Base-by-base conservation (phyloP, 2,329 filamentous ascomycete species). In the Fusarium torulosum region DNA sequence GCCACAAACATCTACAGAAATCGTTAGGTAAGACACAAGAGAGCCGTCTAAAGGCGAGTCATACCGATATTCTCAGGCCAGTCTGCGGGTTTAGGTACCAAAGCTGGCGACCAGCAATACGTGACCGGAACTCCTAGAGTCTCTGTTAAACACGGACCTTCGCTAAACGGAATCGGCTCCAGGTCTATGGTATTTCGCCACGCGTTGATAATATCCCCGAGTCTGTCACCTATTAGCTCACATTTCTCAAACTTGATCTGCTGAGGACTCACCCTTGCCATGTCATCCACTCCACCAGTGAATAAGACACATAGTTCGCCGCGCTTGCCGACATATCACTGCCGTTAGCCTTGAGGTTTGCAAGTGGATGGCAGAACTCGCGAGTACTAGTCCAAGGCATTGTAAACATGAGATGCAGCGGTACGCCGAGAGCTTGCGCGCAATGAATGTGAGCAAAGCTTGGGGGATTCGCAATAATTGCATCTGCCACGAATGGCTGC, bases 341-440 rank as follows among this genome's bases (percentile, higher is more conserved):
- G 20, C 65, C 66, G 88, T 90, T 38, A 6, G 46, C 7, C 58
- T 88, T 84, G 20, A 93, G 86, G 62, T 92, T 92, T 0, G 90
- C 90, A 5, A 93, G 80, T 0, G 91, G 91, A 70, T 94, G 91
- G 0, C 90, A 89, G 60, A 93, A 93, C 1, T 86, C 84, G 68
- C 89, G 88, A 0, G 91, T 93, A 3, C 90, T 88, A 10, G 89
- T 90, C 86, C 90, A 93, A 0, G 91, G 91, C 90, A 93, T 93
- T 3, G 86, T 85, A 52, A 83, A 82, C 76, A 85, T 82, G 4
- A 85, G 63, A 59, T 85, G 82, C 1, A 85, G 61, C 0, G 83
- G 83, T 0, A 84, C 74, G 0, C 78, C 75, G 2, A 85, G 69
- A 0, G 76, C 78, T 62, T 85, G 76, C 0, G 82, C 82, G 59